These are phyloP conservation scores for Lentinula novae-zelandiae DNA, from an alignment of 1,284 basidiomycete species.

Conservation along the genomic window DNA sequence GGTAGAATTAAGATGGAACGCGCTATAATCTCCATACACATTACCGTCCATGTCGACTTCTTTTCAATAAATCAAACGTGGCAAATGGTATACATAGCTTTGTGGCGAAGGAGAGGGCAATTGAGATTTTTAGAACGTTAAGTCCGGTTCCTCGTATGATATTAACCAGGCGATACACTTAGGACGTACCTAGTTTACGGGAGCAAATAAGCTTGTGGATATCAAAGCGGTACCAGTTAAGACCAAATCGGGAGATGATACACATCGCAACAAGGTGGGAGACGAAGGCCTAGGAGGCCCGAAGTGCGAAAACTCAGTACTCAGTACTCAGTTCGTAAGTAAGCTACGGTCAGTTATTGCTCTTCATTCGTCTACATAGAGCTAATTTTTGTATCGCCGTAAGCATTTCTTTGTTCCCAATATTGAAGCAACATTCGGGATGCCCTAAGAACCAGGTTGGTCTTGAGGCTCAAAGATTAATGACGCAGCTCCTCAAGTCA, in stretches of 20 bases:
- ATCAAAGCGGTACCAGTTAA: neutral
- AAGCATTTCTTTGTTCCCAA: neutral
- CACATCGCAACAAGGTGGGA: neutral
- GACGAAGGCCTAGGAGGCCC: neutral
- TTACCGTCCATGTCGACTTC: neutral
- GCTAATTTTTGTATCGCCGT: neutral
- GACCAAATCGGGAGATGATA: neutral
- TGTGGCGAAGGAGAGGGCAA: neutral
- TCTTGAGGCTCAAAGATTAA: neutral
- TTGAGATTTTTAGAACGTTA: neutral
- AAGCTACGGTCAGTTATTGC: neutral
- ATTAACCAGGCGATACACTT: neutral
- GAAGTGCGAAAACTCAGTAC: neutral
- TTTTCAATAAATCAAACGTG: neutral
- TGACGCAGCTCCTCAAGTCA: too few relatives aligned
- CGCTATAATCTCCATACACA: neutral
- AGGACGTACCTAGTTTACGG: neutral
- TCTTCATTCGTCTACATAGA: neutral
- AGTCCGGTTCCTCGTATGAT: slow-evolving; percentile 6
- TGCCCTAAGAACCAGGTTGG: neutral
- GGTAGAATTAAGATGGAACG: slow-evolving; percentile 57
- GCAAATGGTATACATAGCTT: neutral
- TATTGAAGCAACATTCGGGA: neutral
- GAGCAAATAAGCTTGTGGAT: neutral
- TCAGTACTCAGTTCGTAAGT: neutral